Conservation (phyloP, 352 stramenopile species). For the Globisporangium nodosum region DNA sequence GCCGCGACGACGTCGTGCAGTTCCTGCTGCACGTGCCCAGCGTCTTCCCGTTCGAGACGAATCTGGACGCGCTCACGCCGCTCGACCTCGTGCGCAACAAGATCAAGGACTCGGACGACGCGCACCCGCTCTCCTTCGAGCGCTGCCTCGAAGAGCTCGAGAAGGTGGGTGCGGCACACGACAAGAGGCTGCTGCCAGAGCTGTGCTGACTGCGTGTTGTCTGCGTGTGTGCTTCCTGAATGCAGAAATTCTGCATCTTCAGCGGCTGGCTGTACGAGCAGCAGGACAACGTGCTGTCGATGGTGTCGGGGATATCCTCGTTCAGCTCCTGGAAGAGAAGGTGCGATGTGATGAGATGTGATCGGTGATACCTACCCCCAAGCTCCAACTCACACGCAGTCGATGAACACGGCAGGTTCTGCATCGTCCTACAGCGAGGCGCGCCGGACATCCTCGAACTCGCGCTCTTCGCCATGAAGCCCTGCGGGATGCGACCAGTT, state of each 20-base stretch:
- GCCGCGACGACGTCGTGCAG: conserved; percentile 30
- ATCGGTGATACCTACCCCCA: not conserved
- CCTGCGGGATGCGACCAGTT: conserved; percentile 34
- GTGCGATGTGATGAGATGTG: conserved; percentile 10
- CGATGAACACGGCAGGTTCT: conserved; percentile 23
- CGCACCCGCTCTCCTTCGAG: conserved; percentile 23
- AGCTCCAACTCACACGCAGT: not conserved
- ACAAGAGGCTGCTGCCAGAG: not conserved
- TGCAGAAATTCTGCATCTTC: conserved; percentile 48
- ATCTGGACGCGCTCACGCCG: conserved; percentile 37
- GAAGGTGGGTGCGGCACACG: conserved; percentile 17
- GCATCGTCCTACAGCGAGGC: conserved; percentile 64
- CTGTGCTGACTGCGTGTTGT: not conserved
- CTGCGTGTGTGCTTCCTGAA: not conserved
- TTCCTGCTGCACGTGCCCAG: conserved; percentile 32
- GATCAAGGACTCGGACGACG: conserved; percentile 17
- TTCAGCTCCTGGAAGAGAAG: conserved; percentile 50
- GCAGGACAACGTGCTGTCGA: conserved; percentile 55
- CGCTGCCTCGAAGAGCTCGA: conserved; percentile 56
- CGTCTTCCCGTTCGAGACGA: conserved; percentile 39
- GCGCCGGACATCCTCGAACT: conserved; percentile 57
- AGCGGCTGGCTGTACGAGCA: conserved; percentile 63
- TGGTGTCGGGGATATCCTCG: conserved; percentile 49
- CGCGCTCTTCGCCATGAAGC: conserved; percentile 59
- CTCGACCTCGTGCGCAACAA: conserved; percentile 36